phyloP scores from a whole-genome alignment of 805 yeast species.

The Candida insectalens region DNA sequence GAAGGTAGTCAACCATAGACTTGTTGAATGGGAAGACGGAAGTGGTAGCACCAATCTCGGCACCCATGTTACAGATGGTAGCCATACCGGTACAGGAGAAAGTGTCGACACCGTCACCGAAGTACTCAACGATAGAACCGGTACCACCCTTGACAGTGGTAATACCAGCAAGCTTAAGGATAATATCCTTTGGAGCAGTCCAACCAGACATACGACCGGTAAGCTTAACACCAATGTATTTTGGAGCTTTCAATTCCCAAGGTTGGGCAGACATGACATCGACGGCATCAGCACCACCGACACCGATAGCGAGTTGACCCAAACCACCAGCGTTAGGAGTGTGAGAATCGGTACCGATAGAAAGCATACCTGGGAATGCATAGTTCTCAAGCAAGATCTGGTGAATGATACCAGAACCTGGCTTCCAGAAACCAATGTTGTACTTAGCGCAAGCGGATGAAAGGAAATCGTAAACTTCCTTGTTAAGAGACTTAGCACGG shows the following conservation, averaged over 20 bases:
- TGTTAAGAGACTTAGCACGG: slow-evolving; percentile 74
- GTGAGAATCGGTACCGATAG: slow-evolving; percentile 97
- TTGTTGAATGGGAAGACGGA: slow-evolving; percentile 87
- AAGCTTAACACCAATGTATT: slow-evolving; percentile 85
- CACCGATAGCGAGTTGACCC: slow-evolving; percentile 98
- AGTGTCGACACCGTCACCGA: slow-evolving; percentile 85
- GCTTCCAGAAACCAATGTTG: slow-evolving; percentile 98
- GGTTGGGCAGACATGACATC: slow-evolving; percentile 96
- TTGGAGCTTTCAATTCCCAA: slow-evolving; percentile 98
- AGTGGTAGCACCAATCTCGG: slow-evolving; percentile 98
- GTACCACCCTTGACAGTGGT: slow-evolving; percentile 98
- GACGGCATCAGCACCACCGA: slow-evolving; percentile 99
- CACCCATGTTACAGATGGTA: slow-evolving; percentile 99
- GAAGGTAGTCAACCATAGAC: slow-evolving; percentile 45
- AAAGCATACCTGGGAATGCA: slow-evolving; percentile 92
- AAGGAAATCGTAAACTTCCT: slow-evolving; percentile 92
- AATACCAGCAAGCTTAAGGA: slow-evolving; percentile 83
- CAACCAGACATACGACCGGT: slow-evolving; percentile 87
- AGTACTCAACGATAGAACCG: slow-evolving; percentile 91
- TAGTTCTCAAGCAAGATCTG: slow-evolving; percentile 96
- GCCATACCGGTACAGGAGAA: slow-evolving; percentile 99
- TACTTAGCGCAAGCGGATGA: slow-evolving; percentile 89
- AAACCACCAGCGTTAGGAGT: slow-evolving; percentile 99
- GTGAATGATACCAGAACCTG: slow-evolving; percentile 98
- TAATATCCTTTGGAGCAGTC: slow-evolving; percentile 96